phyloP scores from a whole-genome alignment of 2,329 filamentous ascomycete genomes.

The Calonectria ilicicola region DNA sequence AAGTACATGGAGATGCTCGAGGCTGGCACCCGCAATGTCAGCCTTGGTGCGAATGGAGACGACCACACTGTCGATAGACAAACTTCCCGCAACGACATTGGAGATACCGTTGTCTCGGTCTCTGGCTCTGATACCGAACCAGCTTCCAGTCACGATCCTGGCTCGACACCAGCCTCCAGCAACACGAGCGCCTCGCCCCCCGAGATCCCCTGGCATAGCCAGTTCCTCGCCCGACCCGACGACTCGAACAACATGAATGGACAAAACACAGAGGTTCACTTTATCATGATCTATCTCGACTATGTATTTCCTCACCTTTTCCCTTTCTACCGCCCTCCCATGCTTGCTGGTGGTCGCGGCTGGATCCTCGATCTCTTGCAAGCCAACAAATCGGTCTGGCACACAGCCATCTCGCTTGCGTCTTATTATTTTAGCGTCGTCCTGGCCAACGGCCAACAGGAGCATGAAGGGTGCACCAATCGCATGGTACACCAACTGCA shows the following conservation, averaged over 20 bases:
- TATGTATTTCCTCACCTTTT: slow-evolving; percentile 72
- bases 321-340: slow-evolving; percentile 70
- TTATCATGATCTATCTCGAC: slow-evolving; percentile 71
- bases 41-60: slow-evolving; percentile 27
- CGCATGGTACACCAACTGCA: slow-evolving; percentile 55
- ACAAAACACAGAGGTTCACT: slow-evolving; percentile 51
- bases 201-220: slow-evolving; percentile 48
- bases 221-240: slow-evolving; percentile 38
- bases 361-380: slow-evolving; percentile 71
- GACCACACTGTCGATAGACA: slow-evolving; percentile 1
- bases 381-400: slow-evolving; percentile 68
- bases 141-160: slow-evolving; percentile 36
- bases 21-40: slow-evolving; percentile 45
- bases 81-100: slow-evolving; percentile 11
- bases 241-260: slow-evolving; percentile 36
- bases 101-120: slow-evolving; percentile 16
- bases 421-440: slow-evolving; percentile 68
- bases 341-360: slow-evolving; percentile 67
- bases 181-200: slow-evolving; percentile 47
- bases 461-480: slow-evolving; percentile 50
- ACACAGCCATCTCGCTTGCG: slow-evolving; percentile 67
- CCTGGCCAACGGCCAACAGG: slow-evolving; percentile 48
- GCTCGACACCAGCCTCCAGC: slow-evolving; percentile 46
- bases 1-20: slow-evolving; percentile 60
- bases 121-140: slow-evolving; percentile 46